A percentile compares a stretch with the other conserved stretches of the same genome.
phyloP scores from a whole-genome alignment of 2,329 filamentous ascomycete genomes.

The Thielaviopsis punctulata region DNA sequence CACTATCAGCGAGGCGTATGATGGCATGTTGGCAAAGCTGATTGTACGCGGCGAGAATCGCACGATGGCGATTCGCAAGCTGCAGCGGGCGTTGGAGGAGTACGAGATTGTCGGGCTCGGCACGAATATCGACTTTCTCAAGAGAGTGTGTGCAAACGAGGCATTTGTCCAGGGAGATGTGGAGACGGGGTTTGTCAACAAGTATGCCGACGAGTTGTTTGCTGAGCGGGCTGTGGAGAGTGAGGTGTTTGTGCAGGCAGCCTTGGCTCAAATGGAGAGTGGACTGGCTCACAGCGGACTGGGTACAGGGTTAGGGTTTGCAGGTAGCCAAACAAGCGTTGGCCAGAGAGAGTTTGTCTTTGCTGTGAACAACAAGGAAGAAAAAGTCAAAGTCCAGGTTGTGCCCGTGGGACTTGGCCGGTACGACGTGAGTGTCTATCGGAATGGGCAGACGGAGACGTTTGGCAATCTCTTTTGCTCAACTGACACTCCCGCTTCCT shows the following conservation, averaged over 20 bases:
- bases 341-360: neutral
- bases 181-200: slow-evolving; percentile 92
- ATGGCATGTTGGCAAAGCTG: slow-evolving; percentile 97
- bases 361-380: neutral
- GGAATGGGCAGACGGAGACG: neutral
- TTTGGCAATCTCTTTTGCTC: too few relatives aligned
- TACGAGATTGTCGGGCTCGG: slow-evolving; percentile 87
- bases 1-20: slow-evolving; percentile 84
- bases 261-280: slow-evolving; percentile 32
- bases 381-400: neutral
- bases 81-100: slow-evolving; percentile 61
- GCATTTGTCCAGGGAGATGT: slow-evolving; percentile 78
- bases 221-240: slow-evolving; percentile 34
- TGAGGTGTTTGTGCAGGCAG: slow-evolving; percentile 69
- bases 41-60: slow-evolving; percentile 74
- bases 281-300: neutral
- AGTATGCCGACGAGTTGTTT: slow-evolving; percentile 61
- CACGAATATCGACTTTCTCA: slow-evolving; percentile 95
- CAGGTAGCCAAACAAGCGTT: neutral
- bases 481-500: neutral
- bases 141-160: slow-evolving; percentile 62
- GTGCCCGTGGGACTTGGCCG: too few relatives aligned
- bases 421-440: neutral
- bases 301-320: neutral
- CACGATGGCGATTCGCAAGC: slow-evolving; percentile 64